Conservation (phyloP, 2,329 filamentous ascomycete species). For the Aspergillus fumigatiaffinis region DNA sequence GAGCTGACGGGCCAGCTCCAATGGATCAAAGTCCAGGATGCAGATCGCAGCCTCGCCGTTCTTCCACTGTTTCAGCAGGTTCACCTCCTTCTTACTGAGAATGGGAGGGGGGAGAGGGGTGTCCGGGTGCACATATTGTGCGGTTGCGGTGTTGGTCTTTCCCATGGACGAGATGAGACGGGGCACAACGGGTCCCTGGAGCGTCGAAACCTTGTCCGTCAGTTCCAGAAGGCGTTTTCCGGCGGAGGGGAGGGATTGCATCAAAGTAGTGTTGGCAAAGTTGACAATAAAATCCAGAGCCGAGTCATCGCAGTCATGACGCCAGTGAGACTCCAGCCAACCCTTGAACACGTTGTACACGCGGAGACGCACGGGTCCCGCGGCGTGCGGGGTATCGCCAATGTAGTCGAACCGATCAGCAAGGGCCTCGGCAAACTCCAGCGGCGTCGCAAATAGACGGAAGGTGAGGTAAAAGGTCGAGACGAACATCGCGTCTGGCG, state of each 20-base stretch:
- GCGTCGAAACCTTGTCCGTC: conserved; percentile 70
- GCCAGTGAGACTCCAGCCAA: conserved; percentile 96
- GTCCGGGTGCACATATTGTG: conserved; percentile 67
- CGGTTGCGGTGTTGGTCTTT: conserved; percentile 75
- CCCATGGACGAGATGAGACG: conserved; percentile 80
- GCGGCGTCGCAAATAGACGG: conserved; percentile 80
- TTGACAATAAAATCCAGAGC: conserved; percentile 71
- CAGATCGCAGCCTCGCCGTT: conserved; percentile 64
- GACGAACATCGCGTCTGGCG: conserved; percentile 86
- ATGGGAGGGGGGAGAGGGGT: conserved; percentile 65
- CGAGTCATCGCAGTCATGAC: conserved; percentile 70
- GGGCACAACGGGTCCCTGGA: conserved; percentile 72
- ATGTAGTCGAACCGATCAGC: conserved; percentile 92
- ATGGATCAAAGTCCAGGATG: conserved; percentile 84
- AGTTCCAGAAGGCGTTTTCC: conserved; percentile 78
- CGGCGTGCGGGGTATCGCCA: conserved; percentile 68
- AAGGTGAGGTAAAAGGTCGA: conserved; percentile 97
- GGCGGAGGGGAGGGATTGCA: conserved; percentile 66
- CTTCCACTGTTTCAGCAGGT: conserved; percentile 69
- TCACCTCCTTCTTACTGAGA: conserved; percentile 72
- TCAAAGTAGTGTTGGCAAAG: conserved; percentile 74
- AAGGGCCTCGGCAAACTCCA: conserved; percentile 74
- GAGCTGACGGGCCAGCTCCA: conserved; percentile 87
- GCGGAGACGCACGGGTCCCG: conserved; percentile 76
- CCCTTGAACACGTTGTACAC: conserved; percentile 97